Conservation (phyloP, 371 early-diverging fungal genomes). For the Dinochytrium kinnereticum region DNA sequence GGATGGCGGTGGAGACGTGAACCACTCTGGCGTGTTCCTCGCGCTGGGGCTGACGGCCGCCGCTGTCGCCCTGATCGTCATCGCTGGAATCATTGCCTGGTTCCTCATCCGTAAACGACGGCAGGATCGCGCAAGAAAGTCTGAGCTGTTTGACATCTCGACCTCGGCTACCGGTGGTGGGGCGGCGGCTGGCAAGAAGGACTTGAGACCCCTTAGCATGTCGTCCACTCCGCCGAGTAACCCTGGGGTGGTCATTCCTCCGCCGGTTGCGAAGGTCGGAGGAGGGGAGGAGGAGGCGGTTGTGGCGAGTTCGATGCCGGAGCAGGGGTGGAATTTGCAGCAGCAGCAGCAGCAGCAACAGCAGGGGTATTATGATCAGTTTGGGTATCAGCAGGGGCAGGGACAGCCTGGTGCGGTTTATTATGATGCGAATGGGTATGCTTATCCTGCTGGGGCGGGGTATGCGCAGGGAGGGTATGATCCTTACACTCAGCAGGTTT, state of each 20-base stretch:
- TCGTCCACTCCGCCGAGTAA: background rate
- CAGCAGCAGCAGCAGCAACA: conserved; percentile 1
- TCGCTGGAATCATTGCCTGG: conserved; percentile 9
- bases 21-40: background rate
- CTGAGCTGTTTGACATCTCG: conserved; percentile 3
- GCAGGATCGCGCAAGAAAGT: background rate
- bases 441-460: background rate
- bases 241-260: background rate
- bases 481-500: background rate
- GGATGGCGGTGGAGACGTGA: background rate
- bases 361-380: conserved; percentile 9
- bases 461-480: background rate
- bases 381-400: conserved; percentile 2
- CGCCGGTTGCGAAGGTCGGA: background rate
- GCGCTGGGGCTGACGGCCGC: conserved; percentile 1
- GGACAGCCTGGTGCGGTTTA: background rate
- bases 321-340: background rate
- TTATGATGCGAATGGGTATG: background rate
- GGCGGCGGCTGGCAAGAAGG: too few species aligned
- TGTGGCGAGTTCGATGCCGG: too few species aligned
- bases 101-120: background rate
- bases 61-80: conserved; percentile 5
- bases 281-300: too few species aligned
- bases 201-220: background rate
- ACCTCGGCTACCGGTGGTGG: background rate